A percentile compares a stretch with the other conserved stretches of the same genome.
Conservation (phyloP, 2,329 filamentous ascomycete species). For the Curvularia spicifera region DNA sequence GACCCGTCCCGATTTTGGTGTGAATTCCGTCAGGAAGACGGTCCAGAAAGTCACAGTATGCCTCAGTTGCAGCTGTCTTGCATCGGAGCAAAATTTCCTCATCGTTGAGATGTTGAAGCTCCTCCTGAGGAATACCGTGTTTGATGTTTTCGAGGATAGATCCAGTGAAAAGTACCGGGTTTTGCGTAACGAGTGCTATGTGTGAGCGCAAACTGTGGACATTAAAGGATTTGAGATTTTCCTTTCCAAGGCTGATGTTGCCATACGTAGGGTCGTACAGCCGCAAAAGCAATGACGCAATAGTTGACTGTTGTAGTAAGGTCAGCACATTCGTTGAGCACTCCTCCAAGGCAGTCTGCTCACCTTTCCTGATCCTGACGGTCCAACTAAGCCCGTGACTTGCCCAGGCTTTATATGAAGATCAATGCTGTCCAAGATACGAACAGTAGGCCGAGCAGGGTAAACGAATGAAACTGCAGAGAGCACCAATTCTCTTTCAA, state of each 20-base stretch:
- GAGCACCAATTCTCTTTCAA: conserved; percentile 45
- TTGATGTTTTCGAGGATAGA: conserved; percentile 48
- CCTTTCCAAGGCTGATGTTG: conserved; percentile 33
- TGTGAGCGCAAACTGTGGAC: conserved; percentile 41
- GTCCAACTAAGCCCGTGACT: conserved; percentile 55
- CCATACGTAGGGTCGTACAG: conserved; percentile 48
- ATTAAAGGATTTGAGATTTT: conserved; percentile 38
- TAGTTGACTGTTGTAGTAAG: conserved; percentile 48
- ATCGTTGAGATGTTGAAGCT: conserved; percentile 29
- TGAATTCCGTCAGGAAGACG: conserved; percentile 45
- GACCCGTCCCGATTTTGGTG: conserved; percentile 42
- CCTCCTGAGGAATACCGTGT: conserved; percentile 35
- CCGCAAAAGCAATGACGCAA: conserved; percentile 52
- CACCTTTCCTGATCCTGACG: conserved; percentile 47
- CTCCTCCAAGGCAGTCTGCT: not conserved
- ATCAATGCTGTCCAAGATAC: conserved; percentile 49
- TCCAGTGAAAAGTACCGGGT: conserved; percentile 43
- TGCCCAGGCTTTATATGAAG: conserved; percentile 48
- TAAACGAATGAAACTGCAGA: conserved; percentile 53
- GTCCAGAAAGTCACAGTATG: conserved; percentile 56
- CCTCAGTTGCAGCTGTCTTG: conserved; percentile 59
- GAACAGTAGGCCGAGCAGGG: conserved; percentile 51
- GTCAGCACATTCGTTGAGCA: conserved; percentile 2
- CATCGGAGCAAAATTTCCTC: conserved; percentile 55
- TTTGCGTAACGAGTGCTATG: conserved; percentile 45